phyloP scores from a whole-genome alignment of 441 rosid genomes.

The Croton setiger region DNA sequence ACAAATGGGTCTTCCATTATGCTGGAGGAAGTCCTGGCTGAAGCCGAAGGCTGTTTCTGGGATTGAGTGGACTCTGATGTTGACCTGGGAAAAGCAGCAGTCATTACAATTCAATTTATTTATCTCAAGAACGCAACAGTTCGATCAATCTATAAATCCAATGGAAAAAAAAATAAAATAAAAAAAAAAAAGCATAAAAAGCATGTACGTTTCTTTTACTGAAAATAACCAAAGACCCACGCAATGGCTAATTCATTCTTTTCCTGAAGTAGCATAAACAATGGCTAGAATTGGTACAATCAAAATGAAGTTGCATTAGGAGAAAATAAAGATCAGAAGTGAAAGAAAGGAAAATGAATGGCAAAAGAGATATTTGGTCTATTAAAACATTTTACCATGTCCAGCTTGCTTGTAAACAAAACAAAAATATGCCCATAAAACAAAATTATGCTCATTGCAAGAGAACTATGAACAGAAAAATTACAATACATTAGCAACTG shows the following conservation, averaged over 20 bases:
- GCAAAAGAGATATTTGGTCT: not conserved
- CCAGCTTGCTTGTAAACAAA: not conserved
- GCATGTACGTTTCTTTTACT: conserved; percentile 2
- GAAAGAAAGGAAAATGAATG: not conserved
- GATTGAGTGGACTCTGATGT: conserved; percentile 47
- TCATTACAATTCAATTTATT: conserved; percentile 18
- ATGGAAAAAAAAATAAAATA: not conserved
- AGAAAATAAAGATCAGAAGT: not conserved
- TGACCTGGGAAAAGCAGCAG: conserved; percentile 44
- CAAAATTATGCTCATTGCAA: not conserved
- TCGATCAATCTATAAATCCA: not conserved
- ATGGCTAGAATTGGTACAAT: conserved; percentile 2
- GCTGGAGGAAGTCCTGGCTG: conserved; percentile 42
- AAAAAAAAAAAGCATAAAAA: too few species aligned
- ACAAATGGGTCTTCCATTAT: conserved; percentile 68
- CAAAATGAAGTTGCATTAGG: conserved; percentile 4
- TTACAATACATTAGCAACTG: not conserved
- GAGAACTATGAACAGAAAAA: not conserved
- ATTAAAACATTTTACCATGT: not conserved
- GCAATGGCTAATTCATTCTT: not conserved
- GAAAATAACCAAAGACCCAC: conserved; percentile 5
- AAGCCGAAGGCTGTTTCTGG: conserved; percentile 38
- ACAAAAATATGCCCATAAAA: not conserved
- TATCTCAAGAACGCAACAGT: not conserved
- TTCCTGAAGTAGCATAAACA: conserved; percentile 5